Percentiles rank a stretch among this genome's conserved stretches.
phyloP scores from a whole-genome alignment of 176 grass and related monocot species.

The Eremochloa ophiuroides region DNA sequence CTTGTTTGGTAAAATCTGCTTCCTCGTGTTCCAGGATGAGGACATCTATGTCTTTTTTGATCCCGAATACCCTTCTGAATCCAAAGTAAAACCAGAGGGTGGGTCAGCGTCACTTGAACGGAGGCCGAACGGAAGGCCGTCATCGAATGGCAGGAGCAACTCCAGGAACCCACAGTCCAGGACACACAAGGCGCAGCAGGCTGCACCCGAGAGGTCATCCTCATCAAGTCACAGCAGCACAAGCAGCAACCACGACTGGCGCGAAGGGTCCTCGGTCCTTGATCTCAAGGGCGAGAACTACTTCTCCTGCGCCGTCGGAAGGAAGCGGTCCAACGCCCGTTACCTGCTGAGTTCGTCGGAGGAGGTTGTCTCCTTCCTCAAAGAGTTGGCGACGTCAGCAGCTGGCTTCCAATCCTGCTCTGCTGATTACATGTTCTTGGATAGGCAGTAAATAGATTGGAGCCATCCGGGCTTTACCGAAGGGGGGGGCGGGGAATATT shows the following conservation, averaged over 20 bases:
- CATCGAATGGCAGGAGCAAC: conserved; percentile 59
- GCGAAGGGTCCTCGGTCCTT: conserved; percentile 88
- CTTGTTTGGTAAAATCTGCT: neutral
- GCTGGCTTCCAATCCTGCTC: conserved; percentile 6
- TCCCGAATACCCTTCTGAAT: conserved; percentile 84
- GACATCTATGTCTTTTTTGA: conserved; percentile 99
- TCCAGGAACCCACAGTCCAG: conserved; percentile 56
- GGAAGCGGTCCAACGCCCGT: conserved; percentile 85
- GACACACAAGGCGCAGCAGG: conserved; percentile 45
- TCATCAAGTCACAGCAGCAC: conserved; percentile 36
- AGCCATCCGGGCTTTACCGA: conserved; percentile 4
- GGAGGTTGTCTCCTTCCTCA: conserved; percentile 82
- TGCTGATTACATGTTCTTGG: conserved; percentile 46
- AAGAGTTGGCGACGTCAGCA: conserved; percentile 53
- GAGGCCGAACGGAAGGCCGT: conserved; percentile 41
- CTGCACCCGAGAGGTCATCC: conserved; percentile 41
- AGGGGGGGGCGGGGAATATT: neutral
- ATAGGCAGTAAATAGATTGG: conserved; percentile 37
- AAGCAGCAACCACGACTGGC: conserved; percentile 61
- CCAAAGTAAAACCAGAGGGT: conserved; percentile 69
- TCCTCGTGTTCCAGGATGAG: conserved; percentile 65
- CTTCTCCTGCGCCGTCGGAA: conserved; percentile 89
- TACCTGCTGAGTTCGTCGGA: conserved; percentile 83
- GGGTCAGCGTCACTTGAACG: conserved; percentile 44
- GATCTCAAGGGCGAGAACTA: conserved; percentile 99